Evolutionary conservation across 2,329 filamentous ascomycete genomes (phyloP), one percentile per base, ranked within the genome.

Genomic region (Arachnopeziza araneosa): DNA sequence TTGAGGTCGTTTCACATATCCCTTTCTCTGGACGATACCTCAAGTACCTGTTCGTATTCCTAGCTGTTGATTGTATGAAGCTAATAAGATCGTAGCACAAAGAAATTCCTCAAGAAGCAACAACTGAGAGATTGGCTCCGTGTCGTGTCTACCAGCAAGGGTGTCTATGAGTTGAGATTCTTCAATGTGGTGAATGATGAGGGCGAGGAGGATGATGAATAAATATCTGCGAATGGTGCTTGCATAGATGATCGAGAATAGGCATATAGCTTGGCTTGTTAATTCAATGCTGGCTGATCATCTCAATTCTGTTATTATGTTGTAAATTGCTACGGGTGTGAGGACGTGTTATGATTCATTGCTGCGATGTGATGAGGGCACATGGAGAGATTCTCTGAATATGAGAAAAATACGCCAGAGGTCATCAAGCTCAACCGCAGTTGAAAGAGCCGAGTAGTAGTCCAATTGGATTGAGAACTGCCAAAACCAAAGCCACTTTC

Each of bases 51-150:
- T 96, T 84, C 70, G 91, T 84, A 60, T 44, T 9, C 19, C 12
- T 26, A 50, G 5, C 23, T 22, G 56, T 44, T 53, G 22, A 52
- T 32, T 23, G 14, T 58, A 21, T 6, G 14, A 53, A 59, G 53
- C 71, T 74, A 60, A 74, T 67, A 48, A 21, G 14, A 36, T 51
- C 23, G 17, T 70, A 96, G 91, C 78, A 99, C 95, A 79, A 99
- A 99, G 91, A 99, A 99, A 87, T 99, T 96, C 89, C 89, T 99
- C 81, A 99, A 99, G 92, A 99, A 99, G 91, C 91, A 97, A 86
- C 93, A 98, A 87, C 91, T 99, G 78, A 91, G 95, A 83, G 95
- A 99, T 86, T 99, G 95, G 95, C 90, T 99, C 76, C 93, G 95
- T 75, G 93, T 99, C 73, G 95, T 99, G 76, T 96, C 92, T 72